Conservation (phyloP, 1,139 yeast genomes). For the Keqinozyma sinolaborantium region DNA sequence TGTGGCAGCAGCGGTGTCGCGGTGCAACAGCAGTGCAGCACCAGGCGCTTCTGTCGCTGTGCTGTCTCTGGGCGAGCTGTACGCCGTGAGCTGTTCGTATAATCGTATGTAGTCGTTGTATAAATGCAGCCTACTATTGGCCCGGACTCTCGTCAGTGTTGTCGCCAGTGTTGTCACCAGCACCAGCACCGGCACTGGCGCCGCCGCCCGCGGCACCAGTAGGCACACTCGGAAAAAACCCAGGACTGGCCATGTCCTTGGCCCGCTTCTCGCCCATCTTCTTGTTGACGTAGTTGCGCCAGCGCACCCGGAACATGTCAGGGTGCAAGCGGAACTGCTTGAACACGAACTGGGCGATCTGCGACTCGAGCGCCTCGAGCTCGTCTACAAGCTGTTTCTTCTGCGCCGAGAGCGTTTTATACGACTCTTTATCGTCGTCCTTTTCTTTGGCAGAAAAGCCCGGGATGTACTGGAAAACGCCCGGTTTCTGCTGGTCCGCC, state of each 20-base stretch:
- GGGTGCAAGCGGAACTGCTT: conserved; percentile 48
- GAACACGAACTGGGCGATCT: conserved; percentile 29
- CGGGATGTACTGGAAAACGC: conserved; percentile 25
- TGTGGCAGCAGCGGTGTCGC: no score
- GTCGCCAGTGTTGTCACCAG: no score
- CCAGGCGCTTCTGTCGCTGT: no score
- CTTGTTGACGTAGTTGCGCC: conserved; percentile 38
- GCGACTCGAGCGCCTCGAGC: conserved; percentile 16
- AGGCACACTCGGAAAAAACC: conserved; percentile 56
- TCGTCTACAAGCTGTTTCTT: conserved; percentile 19
- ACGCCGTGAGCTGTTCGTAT: no score
- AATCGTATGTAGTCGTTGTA: no score
- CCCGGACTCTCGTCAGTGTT: no score
- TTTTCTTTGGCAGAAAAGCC: conserved; percentile 15
- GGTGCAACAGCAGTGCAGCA: no score
- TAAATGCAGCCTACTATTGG: no score
- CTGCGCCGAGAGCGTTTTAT: conserved; percentile 10
- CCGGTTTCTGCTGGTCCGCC: conserved; percentile 29
- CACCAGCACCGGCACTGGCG: no score
- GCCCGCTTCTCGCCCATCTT: conserved; percentile 34
- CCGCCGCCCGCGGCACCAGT: no score
- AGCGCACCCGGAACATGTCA: conserved; percentile 51
- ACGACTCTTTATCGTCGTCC: conserved; percentile 13
- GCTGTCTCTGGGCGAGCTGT: no score
- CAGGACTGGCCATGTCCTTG: conserved; percentile 38